Evolutionary conservation across 257 asterid species (phyloP).

Genomic region (Hygrophila difformis): DNA sequence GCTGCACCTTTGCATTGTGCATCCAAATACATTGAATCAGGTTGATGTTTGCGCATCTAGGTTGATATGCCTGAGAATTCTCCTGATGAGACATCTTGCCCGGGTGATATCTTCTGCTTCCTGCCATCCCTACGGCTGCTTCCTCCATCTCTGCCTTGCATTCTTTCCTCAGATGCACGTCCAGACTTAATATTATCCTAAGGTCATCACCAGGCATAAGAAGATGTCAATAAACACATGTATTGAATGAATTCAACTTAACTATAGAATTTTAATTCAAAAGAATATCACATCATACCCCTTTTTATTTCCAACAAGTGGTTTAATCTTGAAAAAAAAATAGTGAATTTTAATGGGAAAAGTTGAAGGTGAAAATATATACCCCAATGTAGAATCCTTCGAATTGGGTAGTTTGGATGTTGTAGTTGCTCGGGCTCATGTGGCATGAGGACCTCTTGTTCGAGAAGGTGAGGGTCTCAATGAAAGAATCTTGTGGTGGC

Average conservation of each 20-base stretch:
- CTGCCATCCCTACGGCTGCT: slow-evolving; percentile 22
- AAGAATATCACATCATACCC: too few relatives aligned
- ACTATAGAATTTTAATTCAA: too few relatives aligned
- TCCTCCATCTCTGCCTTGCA: slow-evolving; percentile 17
- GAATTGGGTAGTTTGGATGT: slow-evolving; percentile 17
- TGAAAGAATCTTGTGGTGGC: slow-evolving; percentile 25
- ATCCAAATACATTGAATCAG: too few relatives aligned
- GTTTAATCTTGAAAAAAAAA: neutral
- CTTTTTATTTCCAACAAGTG: too few relatives aligned
- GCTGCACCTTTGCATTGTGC: too few relatives aligned
- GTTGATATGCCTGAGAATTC: slow-evolving; percentile 1
- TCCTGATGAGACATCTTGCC: slow-evolving; percentile 22
- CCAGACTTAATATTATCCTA: slow-evolving; percentile 17
- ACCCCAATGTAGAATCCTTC: slow-evolving; percentile 50
- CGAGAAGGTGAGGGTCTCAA: slow-evolving; percentile 9
- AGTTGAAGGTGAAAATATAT: neutral
- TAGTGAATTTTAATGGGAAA: neutral
- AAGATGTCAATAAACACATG: too few relatives aligned
- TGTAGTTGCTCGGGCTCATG: slow-evolving; percentile 21
- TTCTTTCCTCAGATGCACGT: slow-evolving; percentile 25
- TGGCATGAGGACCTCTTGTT: slow-evolving; percentile 41
- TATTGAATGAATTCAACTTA: too few relatives aligned
- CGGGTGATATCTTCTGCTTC: slow-evolving; percentile 31
- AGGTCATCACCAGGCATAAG: neutral
- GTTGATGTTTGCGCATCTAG: neutral